A percentile compares a stretch with the other conserved stretches of the same genome.
phyloP scores from a whole-genome alignment of 768 basidiomycete species.

The Ramaria sp. region DNA sequence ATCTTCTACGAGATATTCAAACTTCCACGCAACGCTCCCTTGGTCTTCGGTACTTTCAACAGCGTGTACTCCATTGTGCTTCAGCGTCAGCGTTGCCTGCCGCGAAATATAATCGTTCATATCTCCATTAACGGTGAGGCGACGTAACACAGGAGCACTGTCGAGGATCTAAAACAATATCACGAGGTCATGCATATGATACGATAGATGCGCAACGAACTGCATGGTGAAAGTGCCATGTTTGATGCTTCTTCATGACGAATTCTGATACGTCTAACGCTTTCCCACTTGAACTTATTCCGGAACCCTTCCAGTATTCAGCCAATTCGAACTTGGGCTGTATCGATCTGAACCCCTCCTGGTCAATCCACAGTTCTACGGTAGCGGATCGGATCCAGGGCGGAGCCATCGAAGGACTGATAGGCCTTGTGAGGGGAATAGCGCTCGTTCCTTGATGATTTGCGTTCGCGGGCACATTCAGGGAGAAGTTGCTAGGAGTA shows the following conservation, averaged over 20 bases:
- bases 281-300: slow-evolving; percentile 16
- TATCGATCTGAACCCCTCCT: slow-evolving; percentile 68
- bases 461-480: no score
- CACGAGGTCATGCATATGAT: background rate
- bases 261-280: slow-evolving; percentile 49
- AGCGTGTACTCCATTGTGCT: slow-evolving; percentile 63
- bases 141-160: slow-evolving; percentile 51
- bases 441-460: background rate
- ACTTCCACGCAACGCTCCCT: slow-evolving; percentile 54
- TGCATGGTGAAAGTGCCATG: slow-evolving; percentile 63
- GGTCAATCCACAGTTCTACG: slow-evolving; percentile 67
- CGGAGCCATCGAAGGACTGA: background rate
- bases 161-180: slow-evolving; percentile 18
- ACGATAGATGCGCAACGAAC: slow-evolving; percentile 26
- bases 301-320: slow-evolving; percentile 31
- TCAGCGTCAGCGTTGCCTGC: slow-evolving; percentile 60
- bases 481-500: background rate
- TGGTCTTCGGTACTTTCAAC: slow-evolving; percentile 54
- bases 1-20: slow-evolving; percentile 70
- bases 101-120: slow-evolving; percentile 69
- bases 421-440: background rate
- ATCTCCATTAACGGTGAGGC: slow-evolving; percentile 55
- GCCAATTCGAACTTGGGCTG: slow-evolving; percentile 47
- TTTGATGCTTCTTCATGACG: slow-evolving; percentile 43
- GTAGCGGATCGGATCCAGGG: background rate